These are phyloP conservation scores for Cladophialophora yegresii DNA, from an alignment of 2,329 filamentous ascomycete genomes.

Conservation along the genomic window DNA sequence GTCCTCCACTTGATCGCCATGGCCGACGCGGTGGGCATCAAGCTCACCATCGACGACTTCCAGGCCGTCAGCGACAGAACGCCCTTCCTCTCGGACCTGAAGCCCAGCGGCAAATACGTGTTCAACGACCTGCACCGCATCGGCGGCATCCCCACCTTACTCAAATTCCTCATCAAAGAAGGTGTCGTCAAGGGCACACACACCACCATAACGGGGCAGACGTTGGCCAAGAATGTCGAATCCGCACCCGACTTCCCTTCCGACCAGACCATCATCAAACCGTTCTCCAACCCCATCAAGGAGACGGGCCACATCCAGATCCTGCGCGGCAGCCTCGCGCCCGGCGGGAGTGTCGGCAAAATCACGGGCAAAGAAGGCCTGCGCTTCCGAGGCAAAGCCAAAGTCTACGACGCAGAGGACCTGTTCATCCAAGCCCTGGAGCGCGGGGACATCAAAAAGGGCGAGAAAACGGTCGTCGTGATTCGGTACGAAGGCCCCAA, in stretches of 20 bases:
- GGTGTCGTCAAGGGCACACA: constrained; percentile 61
- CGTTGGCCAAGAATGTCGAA: constrained; percentile 60
- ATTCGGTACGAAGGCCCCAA: constrained; percentile 75
- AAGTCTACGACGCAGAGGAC: constrained; percentile 70
- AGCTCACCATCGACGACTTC: constrained; percentile 84
- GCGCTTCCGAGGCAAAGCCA: constrained; percentile 67
- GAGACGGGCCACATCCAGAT: constrained; percentile 72
- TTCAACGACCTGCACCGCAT: constrained; percentile 61
- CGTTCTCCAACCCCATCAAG: constrained; percentile 70
- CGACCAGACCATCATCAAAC: constrained; percentile 69
- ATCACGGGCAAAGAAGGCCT: constrained; percentile 76
- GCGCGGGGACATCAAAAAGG: constrained; percentile 68
- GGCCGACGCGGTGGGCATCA: constrained; percentile 76
- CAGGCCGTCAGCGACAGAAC: constrained; percentile 76
- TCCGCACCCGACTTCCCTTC: constrained; percentile 64
- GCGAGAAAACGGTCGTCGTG: constrained; percentile 74
- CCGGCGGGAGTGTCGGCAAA: constrained; percentile 71
- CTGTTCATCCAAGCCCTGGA: constrained; percentile 69
- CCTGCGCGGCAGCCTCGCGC: constrained; percentile 67
- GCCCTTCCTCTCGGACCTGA: constrained; percentile 78
- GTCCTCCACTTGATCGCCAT: constrained; percentile 84
- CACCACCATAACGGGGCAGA: constrained; percentile 63
- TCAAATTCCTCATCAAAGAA: constrained; percentile 61
- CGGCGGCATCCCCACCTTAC: constrained; percentile 59
- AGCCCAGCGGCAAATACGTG: constrained; percentile 70